phyloP scores from a whole-genome alignment of 2,329 filamentous ascomycete species.

The Plectosphaerella cucumerina region DNA sequence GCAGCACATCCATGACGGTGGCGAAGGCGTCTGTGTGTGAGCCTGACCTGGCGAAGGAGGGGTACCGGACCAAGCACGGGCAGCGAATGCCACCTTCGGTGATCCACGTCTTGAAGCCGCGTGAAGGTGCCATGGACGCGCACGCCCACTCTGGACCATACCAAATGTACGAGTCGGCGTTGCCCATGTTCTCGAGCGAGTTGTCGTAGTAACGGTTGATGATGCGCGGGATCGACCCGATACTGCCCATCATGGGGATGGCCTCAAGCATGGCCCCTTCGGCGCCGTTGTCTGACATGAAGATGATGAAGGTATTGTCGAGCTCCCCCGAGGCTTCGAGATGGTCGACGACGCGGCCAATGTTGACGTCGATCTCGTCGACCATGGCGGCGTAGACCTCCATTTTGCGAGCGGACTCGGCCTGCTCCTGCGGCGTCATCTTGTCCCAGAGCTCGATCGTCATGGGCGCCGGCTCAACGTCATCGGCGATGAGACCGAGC shows the following conservation, averaged over 20 bases:
- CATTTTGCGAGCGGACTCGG: slow-evolving; percentile 23
- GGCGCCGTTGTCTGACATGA: slow-evolving; percentile 47
- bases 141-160: slow-evolving; percentile 48
- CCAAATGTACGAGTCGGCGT: slow-evolving; percentile 44
- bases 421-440: slow-evolving; percentile 9
- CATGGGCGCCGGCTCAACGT: slow-evolving; percentile 14
- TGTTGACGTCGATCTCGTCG: slow-evolving; percentile 47
- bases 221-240: slow-evolving; percentile 16
- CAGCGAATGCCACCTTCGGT: slow-evolving; percentile 44
- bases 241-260: slow-evolving; percentile 7
- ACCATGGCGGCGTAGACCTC: slow-evolving; percentile 55
- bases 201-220: slow-evolving; percentile 54
- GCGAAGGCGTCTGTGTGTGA: slow-evolving; percentile 41
- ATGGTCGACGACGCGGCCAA: slow-evolving; percentile 48
- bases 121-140: slow-evolving; percentile 25
- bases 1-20: slow-evolving; percentile 46
- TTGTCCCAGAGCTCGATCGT: slow-evolving; percentile 6
- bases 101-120: slow-evolving; percentile 28
- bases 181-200: slow-evolving; percentile 45
- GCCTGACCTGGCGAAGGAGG: slow-evolving; percentile 8
- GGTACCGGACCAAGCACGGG: slow-evolving; percentile 36
- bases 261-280: slow-evolving; percentile 17
- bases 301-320: slow-evolving; percentile 49
- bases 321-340: slow-evolving; percentile 44
- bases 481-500: slow-evolving; percentile 28